Evolutionary conservation across 1,284 basidiomycete species (phyloP).

Genomic region (Cerioporus squamosus): DNA sequence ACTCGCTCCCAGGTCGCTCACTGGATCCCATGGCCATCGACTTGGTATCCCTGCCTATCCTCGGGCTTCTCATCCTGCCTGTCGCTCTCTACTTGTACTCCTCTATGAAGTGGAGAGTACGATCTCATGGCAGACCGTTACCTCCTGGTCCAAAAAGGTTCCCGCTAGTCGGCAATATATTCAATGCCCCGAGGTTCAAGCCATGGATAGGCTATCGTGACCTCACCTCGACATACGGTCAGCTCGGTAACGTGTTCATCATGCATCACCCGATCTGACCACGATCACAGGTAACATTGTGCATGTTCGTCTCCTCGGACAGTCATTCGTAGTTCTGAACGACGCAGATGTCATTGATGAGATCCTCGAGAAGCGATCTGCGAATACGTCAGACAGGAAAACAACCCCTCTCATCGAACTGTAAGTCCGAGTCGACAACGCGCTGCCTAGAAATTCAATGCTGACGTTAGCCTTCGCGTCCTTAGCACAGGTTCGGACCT

Average conservation of each 20-base stretch:
- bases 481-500: background rate
- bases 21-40: too few relatives aligned
- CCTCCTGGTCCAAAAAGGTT: slow-evolving; percentile 1
- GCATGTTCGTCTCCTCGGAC: too few relatives aligned
- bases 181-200: slow-evolving; percentile 1
- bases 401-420: background rate
- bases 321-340: background rate
- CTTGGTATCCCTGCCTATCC: too few relatives aligned
- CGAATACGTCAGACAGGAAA: background rate
- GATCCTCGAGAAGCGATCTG: background rate
- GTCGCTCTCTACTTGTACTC: too few relatives aligned
- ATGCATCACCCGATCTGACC: too few relatives aligned
- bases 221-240: background rate
- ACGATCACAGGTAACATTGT: too few relatives aligned
- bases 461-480: too few relatives aligned
- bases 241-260: too few relatives aligned
- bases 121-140: background rate
- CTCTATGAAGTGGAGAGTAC: background rate
- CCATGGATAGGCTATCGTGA: slow-evolving; percentile 6
- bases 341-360: background rate
- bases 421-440: background rate
- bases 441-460: too few relatives aligned
- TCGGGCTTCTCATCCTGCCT: too few relatives aligned
- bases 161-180: slow-evolving; percentile 2
- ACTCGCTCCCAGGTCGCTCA: too few relatives aligned